These are phyloP conservation scores for Royoungia palumana DNA, from an alignment of 768 basidiomycete species.

Conservation along the genomic window DNA sequence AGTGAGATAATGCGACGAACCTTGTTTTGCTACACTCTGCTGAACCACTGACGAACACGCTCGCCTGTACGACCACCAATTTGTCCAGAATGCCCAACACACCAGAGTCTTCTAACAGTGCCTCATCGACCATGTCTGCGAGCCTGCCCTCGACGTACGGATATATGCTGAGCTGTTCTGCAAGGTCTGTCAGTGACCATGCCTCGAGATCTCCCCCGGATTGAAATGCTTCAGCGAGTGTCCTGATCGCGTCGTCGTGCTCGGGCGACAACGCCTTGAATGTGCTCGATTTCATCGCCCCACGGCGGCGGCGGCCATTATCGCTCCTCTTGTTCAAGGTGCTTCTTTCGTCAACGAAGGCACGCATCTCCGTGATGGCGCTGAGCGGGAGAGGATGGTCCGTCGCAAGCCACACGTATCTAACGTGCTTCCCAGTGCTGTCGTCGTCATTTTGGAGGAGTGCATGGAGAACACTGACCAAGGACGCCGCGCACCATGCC, in stretches of 20 bases:
- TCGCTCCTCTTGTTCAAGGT: not conserved
- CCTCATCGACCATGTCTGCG: slow-evolving; percentile 15
- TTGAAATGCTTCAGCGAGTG: slow-evolving; percentile 43
- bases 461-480: slow-evolving; percentile 42
- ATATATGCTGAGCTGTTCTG: slow-evolving; percentile 32
- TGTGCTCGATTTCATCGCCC: slow-evolving; percentile 40
- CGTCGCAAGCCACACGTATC: slow-evolving; percentile 53
- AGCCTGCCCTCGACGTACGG: slow-evolving; percentile 23
- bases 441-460: slow-evolving; percentile 32
- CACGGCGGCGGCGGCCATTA: not conserved
- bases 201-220: slow-evolving; percentile 36
- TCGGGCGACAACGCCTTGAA: slow-evolving; percentile 41
- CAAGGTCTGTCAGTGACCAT: slow-evolving; percentile 44
- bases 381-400: slow-evolving; percentile 41
- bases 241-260: slow-evolving; percentile 45
- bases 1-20: slow-evolving; percentile 23
- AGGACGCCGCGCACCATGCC: slow-evolving; percentile 45
- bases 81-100: slow-evolving; percentile 56
- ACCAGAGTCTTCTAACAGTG: slow-evolving; percentile 46
- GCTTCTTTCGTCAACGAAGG: slow-evolving; percentile 9
- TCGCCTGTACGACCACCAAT: slow-evolving; percentile 46
- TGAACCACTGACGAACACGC: slow-evolving; percentile 49
- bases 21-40: slow-evolving; percentile 46
- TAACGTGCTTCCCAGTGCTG: slow-evolving; percentile 28
- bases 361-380: not conserved